Evolutionary conservation across 345 rosid genomes (phyloP).

Genomic region (Theobroma cacao): DNA sequence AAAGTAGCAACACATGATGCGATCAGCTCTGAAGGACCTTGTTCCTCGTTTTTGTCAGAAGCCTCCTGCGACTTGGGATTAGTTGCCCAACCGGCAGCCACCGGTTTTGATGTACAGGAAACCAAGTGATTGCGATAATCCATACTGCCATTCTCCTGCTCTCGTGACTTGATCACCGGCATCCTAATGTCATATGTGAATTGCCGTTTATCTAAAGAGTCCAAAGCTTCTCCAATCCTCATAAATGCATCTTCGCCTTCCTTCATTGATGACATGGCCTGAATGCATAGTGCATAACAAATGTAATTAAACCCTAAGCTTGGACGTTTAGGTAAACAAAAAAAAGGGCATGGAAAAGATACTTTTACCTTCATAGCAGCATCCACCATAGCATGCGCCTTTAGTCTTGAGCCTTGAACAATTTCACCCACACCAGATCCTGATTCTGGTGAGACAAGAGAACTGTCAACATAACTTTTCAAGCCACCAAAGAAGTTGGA

Average conservation of each 20-base stretch:
- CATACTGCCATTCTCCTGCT: conserved; percentile 42
- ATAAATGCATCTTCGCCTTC: conserved; percentile 74
- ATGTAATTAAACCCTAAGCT: background rate
- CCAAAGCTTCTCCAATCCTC: conserved; percentile 67
- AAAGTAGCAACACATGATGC: conserved; percentile 83
- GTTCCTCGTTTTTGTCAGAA: conserved; percentile 42
- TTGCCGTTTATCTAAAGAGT: conserved; percentile 47
- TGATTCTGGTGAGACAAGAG: conserved; percentile 47
- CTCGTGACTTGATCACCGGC: conserved; percentile 32
- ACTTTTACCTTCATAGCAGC: conserved; percentile 71
- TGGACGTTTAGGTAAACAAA: background rate
- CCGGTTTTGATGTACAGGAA: conserved; percentile 33
- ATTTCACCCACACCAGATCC: conserved; percentile 67
- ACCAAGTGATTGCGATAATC: conserved; percentile 33
- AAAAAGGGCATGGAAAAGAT: background rate
- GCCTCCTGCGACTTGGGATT: conserved; percentile 32
- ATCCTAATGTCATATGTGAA: conserved; percentile 33
- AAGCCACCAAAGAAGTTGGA: conserved; percentile 25
- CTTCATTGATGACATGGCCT: conserved; percentile 71
- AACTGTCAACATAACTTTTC: conserved; percentile 29
- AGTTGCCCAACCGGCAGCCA: conserved; percentile 15
- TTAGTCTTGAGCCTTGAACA: conserved; percentile 59
- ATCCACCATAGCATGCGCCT: conserved; percentile 84
- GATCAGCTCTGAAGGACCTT: conserved; percentile 71
- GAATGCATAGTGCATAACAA: conserved; percentile 21